Base-by-base conservation (phyloP, 2,329 filamentous ascomycete species). In the Fusarium gaditjirri region DNA sequence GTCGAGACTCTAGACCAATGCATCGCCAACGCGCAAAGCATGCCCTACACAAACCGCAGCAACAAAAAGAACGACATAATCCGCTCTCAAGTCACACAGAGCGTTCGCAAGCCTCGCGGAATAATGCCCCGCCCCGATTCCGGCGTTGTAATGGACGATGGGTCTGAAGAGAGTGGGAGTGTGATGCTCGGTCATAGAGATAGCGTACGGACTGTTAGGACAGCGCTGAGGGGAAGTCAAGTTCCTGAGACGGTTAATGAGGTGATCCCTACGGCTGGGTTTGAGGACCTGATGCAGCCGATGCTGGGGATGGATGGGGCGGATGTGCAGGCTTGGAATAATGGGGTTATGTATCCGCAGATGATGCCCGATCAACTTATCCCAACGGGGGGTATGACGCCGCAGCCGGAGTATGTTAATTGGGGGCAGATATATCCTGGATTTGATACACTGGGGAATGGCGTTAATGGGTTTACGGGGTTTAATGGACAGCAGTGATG, bases 41-140 rank as follows among this genome's bases (percentile, higher is more conserved):
- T 80, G 78, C 82, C 81, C 2, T 84, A 84, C 62, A 76, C 80
- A 4, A 83, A 83, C 63, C 75, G 82, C 16, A 83, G 82, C 70
- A 83, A 83, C 75, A 83, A 83, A 65, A 81, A 80, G 63, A 78
- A 75, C 50, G 81, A 83, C 39, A 73, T 78, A 6, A 29, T 68
- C 3, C 58, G 76, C 17, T 65, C 71, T 0, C 72, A 76, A 35
- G 27, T 41, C 3, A 56, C 59, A 1, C 77, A 77, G 10, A 72
- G 54, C 21, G 56, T 72, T 10, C 70, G 78, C 9, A 77, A 80
- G 35, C 63, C 71, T 8, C 72, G 77, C 9, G 76, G 71, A 1
- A 70, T 78, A 5, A 69, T 66, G 13, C 79, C 81, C 3, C 72
- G 82, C 1, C 82, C 82, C 0, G 82, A 83, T 46, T 83, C 82